phyloP scores from a whole-genome alignment of 179 eudicot species.

The Gypsophila paniculata region DNA sequence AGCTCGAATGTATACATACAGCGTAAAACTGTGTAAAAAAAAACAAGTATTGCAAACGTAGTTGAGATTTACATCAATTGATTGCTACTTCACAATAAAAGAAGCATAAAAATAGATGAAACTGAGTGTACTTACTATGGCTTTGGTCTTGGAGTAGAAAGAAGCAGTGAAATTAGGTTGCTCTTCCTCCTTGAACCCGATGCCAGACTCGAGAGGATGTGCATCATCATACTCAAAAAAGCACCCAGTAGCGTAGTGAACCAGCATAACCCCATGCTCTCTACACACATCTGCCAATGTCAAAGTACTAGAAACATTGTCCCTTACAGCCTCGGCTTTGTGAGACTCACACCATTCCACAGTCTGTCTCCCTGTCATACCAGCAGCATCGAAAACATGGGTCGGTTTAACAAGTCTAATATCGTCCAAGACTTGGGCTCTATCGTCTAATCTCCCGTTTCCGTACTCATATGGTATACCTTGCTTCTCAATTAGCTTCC shows the following conservation, averaged over 20 bases:
- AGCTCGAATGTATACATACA: no score
- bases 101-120: background rate
- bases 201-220: background rate
- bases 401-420: background rate
- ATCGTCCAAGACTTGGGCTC: background rate
- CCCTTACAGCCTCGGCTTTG: background rate
- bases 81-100: background rate
- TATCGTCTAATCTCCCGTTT: background rate
- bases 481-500: background rate
- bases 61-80: background rate
- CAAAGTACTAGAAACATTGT: background rate
- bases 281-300: slow-evolving; percentile 1
- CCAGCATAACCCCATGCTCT: background rate
- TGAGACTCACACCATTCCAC: slow-evolving; percentile 7
- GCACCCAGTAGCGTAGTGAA: background rate
- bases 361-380: background rate
- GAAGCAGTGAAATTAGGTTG: background rate
- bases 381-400: slow-evolving; percentile 8
- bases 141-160: slow-evolving; percentile 5
- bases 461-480: background rate
- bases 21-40: no score
- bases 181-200: slow-evolving; percentile 1
- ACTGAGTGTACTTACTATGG: background rate
- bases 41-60: no score
- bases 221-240: slow-evolving; percentile 6